phyloP scores from a whole-genome alignment of 768 basidiomycete species.

The Hortiboletus flavorubellus region DNA sequence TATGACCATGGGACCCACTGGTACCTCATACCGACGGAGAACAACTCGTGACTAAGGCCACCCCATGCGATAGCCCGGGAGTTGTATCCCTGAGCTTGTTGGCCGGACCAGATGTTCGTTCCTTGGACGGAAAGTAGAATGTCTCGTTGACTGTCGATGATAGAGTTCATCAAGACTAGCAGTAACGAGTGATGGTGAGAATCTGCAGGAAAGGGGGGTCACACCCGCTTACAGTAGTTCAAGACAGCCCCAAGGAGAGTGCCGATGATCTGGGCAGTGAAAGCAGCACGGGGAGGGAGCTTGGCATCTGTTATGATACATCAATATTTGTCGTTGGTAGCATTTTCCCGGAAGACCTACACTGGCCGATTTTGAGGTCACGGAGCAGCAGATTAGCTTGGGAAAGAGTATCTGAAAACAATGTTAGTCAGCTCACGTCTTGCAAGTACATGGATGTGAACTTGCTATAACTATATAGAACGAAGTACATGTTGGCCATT shows the following conservation, averaged over 20 bases:
- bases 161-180: constrained; percentile 57
- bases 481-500: constrained; percentile 44
- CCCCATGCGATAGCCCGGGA: constrained; percentile 39
- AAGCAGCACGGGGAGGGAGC: constrained; percentile 62
- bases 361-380: constrained; percentile 48
- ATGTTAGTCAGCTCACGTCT: constrained; percentile 38
- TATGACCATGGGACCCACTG: constrained; percentile 41
- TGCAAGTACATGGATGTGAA: neutral
- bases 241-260: constrained; percentile 51
- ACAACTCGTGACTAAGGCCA: constrained; percentile 35
- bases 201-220: neutral
- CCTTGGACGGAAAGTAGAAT: constrained; percentile 54
- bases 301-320: constrained; percentile 36
- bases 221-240: constrained; percentile 38
- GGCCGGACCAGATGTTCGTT: constrained; percentile 38
- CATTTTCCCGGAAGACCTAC: neutral
- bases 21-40: constrained; percentile 29
- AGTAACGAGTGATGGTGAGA: constrained; percentile 19
- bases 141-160: constrained; percentile 48
- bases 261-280: constrained; percentile 55
- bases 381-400: constrained; percentile 53
- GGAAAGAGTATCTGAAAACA: constrained; percentile 43
- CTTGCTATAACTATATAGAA: constrained; percentile 46
- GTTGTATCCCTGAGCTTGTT: constrained; percentile 30
- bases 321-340: constrained; percentile 36